phyloP scores from a whole-genome alignment of 108 stramenopile genomes.

The Fragilaria radians region DNA sequence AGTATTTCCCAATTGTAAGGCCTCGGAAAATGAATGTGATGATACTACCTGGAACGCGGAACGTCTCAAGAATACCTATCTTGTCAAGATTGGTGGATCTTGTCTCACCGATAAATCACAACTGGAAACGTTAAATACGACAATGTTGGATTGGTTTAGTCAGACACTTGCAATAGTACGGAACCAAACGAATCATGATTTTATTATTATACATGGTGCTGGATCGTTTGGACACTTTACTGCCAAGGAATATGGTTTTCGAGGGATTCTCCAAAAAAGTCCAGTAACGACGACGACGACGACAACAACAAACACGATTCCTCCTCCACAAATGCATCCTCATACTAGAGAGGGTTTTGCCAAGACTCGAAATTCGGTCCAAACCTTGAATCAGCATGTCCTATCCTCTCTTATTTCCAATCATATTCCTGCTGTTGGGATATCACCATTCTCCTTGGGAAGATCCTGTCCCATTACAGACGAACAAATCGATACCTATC shows the following conservation, averaged over 20 bases:
- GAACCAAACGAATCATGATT: conserved; percentile 10
- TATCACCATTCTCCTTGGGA: conserved; percentile 49
- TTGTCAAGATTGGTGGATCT: conserved; percentile 77
- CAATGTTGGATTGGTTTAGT: conserved; percentile 55
- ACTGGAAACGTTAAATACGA: conserved; percentile 42
- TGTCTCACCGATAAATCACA: conserved; percentile 66
- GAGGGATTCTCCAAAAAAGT: conserved; percentile 33
- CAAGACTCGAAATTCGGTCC: conserved; percentile 53
- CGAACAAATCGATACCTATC: background rate
- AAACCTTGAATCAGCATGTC: conserved; percentile 53
- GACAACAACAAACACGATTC: background rate
- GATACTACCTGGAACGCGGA: no score
- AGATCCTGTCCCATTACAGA: background rate
- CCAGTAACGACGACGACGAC: conserved; percentile 10
- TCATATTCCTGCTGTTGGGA: conserved; percentile 56
- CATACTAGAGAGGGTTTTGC: conserved; percentile 45
- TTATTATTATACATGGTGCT: conserved; percentile 70
- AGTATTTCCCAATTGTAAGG: no score
- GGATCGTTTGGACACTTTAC: conserved; percentile 78
- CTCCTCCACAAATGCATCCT: background rate
- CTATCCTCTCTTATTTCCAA: conserved; percentile 33
- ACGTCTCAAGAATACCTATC: no score
- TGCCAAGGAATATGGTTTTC: conserved; percentile 59
- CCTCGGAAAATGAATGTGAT: no score
- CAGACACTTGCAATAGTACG: conserved; percentile 26